Evolutionary conservation across 345 rosid genomes (phyloP), one percentile per base, ranked within the genome.

Genomic region (Acer campestre): DNA sequence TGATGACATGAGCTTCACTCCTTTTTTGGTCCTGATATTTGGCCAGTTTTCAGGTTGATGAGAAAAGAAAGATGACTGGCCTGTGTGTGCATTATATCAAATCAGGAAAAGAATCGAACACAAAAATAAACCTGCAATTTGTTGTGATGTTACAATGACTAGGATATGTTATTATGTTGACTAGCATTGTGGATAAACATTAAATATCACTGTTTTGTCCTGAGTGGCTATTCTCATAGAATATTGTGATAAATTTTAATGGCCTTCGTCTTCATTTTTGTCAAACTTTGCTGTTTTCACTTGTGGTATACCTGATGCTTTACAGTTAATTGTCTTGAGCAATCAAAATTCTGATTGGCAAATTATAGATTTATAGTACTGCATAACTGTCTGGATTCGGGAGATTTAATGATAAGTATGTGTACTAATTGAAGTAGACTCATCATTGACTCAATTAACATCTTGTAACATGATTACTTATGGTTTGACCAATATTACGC

Each of bases 361-460:
- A 44, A 76, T 65, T 29, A 68, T n/a, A 23, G 46, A 44, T 71
- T 65, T 29, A 68, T n/a, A 23, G 46, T 74, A 9, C 11, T 27
- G 18, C 29, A 6, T 12, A 59, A 63, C 17, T 20, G 17, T 69
- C 61, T 23, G 72, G 29, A 63, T 42, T 29, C 38, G 17, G 70
- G 67, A 68, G 42, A 59, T 20, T 63, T 40, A 7, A 61, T 55
- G 38, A 61, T 68, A 29, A 77, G 6, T 55, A 58, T 65, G 59
- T 14, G 6, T 63, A 46, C 65, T 12, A 61, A 40, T 59, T 64
- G 64, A 56, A 77, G 75, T 66, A 35, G 22, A 62, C 44, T 73
- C 20, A 67, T 35, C 7, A 4, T 70, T 35, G 71, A 68, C 23
- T 48, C 29, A 1, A 44, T 64, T 51, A 20, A 49, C 17, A 75